Conservation (phyloP, 495 filamentous ascomycete species). For the Immersiella caudata region DNA sequence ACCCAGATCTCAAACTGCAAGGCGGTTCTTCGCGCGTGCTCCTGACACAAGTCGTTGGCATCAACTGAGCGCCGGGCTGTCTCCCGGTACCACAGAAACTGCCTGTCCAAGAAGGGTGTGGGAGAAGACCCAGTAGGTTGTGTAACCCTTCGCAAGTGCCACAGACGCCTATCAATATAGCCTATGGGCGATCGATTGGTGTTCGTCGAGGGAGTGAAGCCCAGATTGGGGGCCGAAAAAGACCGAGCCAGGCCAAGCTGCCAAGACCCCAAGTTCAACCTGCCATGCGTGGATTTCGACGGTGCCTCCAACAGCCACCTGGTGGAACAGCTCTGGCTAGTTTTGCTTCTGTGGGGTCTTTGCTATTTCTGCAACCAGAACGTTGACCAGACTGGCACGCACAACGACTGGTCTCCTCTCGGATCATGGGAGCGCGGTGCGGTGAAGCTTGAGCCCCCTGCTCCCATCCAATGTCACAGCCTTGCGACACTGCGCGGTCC, state of each 20-base stretch:
- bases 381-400: background rate
- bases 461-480: background rate
- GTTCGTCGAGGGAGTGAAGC: background rate
- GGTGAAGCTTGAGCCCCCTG: background rate
- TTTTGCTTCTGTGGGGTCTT: background rate
- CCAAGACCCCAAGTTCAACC: background rate
- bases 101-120: background rate
- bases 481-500: background rate
- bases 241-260: background rate
- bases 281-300: background rate
- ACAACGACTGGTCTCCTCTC: background rate
- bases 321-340: too few relatives aligned
- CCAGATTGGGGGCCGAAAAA: background rate
- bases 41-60: background rate
- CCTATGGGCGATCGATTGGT: background rate
- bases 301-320: background rate
- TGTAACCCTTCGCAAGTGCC: background rate
- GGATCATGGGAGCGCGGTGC: background rate
- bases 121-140: background rate
- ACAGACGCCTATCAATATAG: background rate
- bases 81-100: background rate
- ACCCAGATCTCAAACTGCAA: background rate
- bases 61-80: too few relatives aligned
- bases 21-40: background rate
- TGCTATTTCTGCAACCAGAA: background rate